Conservation (phyloP, 306 rosid species). For the Dalbergia cochinchinensis region DNA sequence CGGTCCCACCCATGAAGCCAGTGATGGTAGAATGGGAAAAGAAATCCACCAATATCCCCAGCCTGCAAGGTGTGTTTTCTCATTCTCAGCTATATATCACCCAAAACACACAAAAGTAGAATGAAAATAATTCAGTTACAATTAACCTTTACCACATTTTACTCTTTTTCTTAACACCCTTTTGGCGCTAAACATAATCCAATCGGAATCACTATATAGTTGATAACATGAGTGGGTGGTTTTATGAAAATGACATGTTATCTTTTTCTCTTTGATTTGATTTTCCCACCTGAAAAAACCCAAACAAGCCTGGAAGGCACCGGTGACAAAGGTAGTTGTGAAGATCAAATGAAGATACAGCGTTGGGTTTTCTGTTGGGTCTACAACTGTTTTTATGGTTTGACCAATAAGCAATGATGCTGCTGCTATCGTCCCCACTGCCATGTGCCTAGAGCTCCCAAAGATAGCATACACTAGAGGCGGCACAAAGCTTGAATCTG, state of each 20-base stretch:
- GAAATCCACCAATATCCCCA: conserved; percentile 92
- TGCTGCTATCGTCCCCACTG: conserved; percentile 90
- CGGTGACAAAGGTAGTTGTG: conserved; percentile 76
- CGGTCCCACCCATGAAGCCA: conserved; percentile 94
- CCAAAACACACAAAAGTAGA: background rate
- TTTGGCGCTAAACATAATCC: background rate
- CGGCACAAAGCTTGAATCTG: conserved; percentile 89
- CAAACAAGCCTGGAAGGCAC: conserved; percentile 62
- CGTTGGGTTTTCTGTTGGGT: conserved; percentile 45
- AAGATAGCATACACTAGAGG: conserved; percentile 76
- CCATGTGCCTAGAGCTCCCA: conserved; percentile 86
- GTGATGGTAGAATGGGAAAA: conserved; percentile 89
- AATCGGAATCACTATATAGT: background rate
- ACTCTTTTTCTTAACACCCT: background rate
- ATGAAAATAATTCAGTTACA: conserved; percentile 16
- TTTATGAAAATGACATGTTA: conserved; percentile 19
- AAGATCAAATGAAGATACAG: conserved; percentile 72
- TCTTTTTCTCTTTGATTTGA: background rate
- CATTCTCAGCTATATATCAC: background rate
- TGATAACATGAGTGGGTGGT: background rate
- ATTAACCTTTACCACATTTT: background rate
- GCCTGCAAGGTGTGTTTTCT: conserved; percentile 49
- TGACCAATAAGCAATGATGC: conserved; percentile 69
- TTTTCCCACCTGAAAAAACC: conserved; percentile 71
- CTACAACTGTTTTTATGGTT: conserved; percentile 51